Percentiles rank a stretch among this genome's conserved stretches.
Conservation (phyloP, 306 rosid species). For the Delonix regia region DNA sequence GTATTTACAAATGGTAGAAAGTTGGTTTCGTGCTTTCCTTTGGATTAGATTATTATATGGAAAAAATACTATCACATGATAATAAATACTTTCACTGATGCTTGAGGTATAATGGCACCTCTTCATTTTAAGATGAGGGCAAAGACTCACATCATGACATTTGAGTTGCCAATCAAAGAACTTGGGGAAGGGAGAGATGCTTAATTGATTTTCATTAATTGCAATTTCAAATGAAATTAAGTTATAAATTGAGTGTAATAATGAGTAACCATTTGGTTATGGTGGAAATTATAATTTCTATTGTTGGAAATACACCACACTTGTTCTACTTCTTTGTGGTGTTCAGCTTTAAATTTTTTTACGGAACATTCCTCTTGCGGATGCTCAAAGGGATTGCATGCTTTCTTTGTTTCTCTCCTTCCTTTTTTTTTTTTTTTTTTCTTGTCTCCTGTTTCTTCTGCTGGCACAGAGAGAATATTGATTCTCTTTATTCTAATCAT, state of each 20-base stretch:
- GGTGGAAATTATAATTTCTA: neutral
- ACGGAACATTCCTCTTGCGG: neutral
- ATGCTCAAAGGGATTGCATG: neutral
- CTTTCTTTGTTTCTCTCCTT: too few relatives aligned
- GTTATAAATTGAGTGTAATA: constrained; percentile 1
- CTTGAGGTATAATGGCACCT: constrained; percentile 13
- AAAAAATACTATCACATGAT: constrained; percentile 24
- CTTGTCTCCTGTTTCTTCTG: neutral
- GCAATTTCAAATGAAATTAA: constrained; percentile 5
- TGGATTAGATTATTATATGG: constrained; percentile 20
- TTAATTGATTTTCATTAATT: neutral
- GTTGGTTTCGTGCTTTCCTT: constrained; percentile 20
- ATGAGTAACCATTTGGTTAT: constrained; percentile 3
- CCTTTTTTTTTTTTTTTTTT: too few relatives aligned
- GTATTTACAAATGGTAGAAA: constrained; percentile 20
- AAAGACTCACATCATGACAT: neutral
- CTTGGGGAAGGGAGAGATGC: neutral
- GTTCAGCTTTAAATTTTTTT: neutral
- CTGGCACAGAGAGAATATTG: neutral
- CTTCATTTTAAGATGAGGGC: constrained; percentile 5
- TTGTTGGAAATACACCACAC: neutral
- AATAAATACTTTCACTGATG: neutral
- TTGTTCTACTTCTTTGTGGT: neutral
- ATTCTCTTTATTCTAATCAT: neutral
- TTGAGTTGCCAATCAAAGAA: neutral